Evolutionary conservation across 169 alveolate genomes (phyloP).

Genomic region (Toxoplasma gondii): DNA sequence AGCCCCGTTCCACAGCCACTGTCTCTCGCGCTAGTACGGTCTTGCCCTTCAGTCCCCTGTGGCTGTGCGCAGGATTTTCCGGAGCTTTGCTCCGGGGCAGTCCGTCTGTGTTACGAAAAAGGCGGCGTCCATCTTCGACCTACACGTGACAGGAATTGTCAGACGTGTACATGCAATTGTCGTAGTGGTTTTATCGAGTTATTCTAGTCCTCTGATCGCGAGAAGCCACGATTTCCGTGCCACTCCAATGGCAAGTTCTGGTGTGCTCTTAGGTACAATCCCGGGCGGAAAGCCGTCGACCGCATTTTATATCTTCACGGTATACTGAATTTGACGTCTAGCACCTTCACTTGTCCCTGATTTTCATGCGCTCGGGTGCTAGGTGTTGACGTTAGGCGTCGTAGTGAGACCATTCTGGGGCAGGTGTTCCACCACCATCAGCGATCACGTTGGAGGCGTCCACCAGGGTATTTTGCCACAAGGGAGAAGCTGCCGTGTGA

Average conservation of each 20-base stretch:
- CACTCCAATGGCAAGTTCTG: background rate
- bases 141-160: no score
- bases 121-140: no score
- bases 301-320: no score
- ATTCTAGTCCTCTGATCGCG: background rate
- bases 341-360: no score
- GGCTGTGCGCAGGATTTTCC: background rate
- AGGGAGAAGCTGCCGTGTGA: background rate
- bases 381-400: no score
- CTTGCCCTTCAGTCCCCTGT: constrained; percentile 6
- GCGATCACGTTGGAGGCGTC: no score
- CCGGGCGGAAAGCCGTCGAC: background rate
- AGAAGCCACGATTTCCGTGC: background rate
- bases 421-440: no score
- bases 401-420: no score
- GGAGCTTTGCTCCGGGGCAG: no score
- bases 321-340: background rate
- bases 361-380: no score
- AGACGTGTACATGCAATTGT: background rate
- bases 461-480: no score
- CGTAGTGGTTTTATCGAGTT: background rate
- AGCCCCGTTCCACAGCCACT: background rate
- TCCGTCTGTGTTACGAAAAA: no score
- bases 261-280: background rate
- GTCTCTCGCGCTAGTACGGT: background rate